These are phyloP conservation scores for Blechomonas ayalai DNA, from an alignment of 208 protist species.

Conservation along the genomic window DNA sequence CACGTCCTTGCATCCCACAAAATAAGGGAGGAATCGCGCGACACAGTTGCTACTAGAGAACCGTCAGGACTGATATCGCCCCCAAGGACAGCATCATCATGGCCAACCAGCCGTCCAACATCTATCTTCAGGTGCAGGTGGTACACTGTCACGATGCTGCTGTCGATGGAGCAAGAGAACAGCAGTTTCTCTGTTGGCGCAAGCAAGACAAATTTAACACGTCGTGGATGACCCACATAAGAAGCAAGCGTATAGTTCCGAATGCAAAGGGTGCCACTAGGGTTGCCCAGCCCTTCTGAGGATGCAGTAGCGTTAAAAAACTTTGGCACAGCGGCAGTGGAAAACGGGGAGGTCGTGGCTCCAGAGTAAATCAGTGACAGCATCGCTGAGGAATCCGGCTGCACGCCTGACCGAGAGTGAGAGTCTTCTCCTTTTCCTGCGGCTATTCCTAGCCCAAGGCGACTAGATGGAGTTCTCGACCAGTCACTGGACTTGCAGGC, in stretches of 20 bases:
- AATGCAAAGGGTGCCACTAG: too few relatives aligned
- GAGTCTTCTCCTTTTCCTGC: neutral
- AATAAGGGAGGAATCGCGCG: slow-evolving; percentile 14
- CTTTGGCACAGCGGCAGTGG: too few relatives aligned
- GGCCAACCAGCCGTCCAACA: slow-evolving; percentile 12
- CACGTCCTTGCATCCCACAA: slow-evolving; percentile 19
- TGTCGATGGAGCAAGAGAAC: slow-evolving; percentile 16
- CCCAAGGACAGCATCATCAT: slow-evolving; percentile 15
- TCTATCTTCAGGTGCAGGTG: slow-evolving; percentile 9
- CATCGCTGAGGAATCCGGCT: too few relatives aligned
- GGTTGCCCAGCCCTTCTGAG: too few relatives aligned
- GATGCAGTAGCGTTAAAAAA: too few relatives aligned
- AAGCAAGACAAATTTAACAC: slow-evolving; percentile 8
- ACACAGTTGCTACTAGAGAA: slow-evolving; percentile 18
- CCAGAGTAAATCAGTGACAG: too few relatives aligned
- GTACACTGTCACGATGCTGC: slow-evolving; percentile 9
- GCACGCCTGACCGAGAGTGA: too few relatives aligned
- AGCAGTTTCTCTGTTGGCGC: slow-evolving; percentile 6
- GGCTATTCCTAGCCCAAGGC: neutral
- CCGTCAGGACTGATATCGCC: slow-evolving; percentile 11
- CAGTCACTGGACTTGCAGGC: neutral
- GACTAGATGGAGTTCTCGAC: neutral
- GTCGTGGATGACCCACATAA: neutral
- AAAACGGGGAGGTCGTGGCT: too few relatives aligned
- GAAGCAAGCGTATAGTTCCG: neutral